phyloP scores from a whole-genome alignment of 257 asterid genomes.

The Capsicum chinense region DNA sequence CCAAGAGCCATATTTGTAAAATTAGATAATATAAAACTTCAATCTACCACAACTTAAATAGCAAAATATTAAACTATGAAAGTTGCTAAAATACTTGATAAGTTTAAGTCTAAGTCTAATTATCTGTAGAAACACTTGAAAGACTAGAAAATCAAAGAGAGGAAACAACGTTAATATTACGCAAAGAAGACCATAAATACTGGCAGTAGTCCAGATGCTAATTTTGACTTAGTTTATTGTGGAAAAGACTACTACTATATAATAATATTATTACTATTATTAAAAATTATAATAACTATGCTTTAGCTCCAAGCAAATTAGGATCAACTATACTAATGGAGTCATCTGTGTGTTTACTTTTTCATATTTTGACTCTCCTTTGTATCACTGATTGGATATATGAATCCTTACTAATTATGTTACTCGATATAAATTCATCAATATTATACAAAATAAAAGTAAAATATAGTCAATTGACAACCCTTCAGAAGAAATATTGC shows the following conservation, averaged over 20 bases:
- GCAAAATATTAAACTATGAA: neutral
- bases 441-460: too few species aligned
- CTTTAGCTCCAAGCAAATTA: neutral
- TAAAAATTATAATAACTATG: neutral
- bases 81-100: neutral
- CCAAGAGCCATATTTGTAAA: constrained; percentile 64
- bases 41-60: neutral
- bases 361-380: neutral
- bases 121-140: constrained; percentile 25
- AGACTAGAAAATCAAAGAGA: constrained; percentile 30
- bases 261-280: too few species aligned
- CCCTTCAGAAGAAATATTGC: too few species aligned
- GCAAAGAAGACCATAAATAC: constrained; percentile 22
- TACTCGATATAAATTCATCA: neutral
- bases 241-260: neutral
- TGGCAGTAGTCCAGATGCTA: constrained; percentile 32
- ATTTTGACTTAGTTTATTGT: constrained; percentile 29
- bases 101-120: constrained; percentile 27
- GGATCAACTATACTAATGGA: neutral
- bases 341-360: neutral
- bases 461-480: too few species aligned
- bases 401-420: neutral
- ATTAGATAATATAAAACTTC: constrained; percentile 14
- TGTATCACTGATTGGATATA: neutral
- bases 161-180: constrained; percentile 28